Percentiles rank a stretch among this genome's conserved stretches.
Conservation (phyloP, 2,329 filamentous ascomycete genomes). For the Pseudovirgaria hyperparasitica region DNA sequence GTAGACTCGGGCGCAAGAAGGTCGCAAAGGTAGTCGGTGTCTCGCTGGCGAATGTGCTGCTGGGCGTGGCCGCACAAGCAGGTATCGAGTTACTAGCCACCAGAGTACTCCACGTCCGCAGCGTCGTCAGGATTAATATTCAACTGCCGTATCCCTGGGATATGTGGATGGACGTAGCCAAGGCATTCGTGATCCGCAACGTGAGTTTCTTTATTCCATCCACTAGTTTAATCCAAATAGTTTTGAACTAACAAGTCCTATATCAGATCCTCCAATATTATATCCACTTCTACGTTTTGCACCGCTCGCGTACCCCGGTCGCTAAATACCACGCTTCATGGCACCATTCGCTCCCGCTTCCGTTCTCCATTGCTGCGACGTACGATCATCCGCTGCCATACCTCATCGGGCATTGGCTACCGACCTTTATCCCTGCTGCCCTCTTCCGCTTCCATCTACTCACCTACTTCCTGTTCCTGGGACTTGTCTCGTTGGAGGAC, state of each 20-base stretch:
- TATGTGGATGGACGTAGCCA: constrained; percentile 41
- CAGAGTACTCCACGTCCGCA: constrained; percentile 38
- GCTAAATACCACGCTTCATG: constrained; percentile 35
- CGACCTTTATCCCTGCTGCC: constrained; percentile 52
- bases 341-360: constrained; percentile 45
- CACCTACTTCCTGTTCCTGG: constrained; percentile 55
- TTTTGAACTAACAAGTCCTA: not conserved
- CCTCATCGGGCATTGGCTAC: constrained; percentile 50
- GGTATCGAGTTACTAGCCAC: constrained; percentile 43
- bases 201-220: constrained; percentile 22
- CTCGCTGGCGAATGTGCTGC: constrained; percentile 41
- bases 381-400: constrained; percentile 57
- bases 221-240: not conserved
- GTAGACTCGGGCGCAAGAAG: constrained; percentile 26
- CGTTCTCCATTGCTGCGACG: constrained; percentile 50
- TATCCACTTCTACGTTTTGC: constrained; percentile 60
- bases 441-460: constrained; percentile 57
- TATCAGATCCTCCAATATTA: constrained; percentile 58
- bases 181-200: constrained; percentile 45
- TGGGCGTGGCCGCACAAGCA: constrained; percentile 42
- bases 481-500: constrained; percentile 52
- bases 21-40: constrained; percentile 39
- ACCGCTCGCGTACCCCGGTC: constrained; percentile 28
- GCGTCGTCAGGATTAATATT: constrained; percentile 47
- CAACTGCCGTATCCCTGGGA: constrained; percentile 52